Percentiles rank a stretch among this genome's conserved stretches.
Conservation (phyloP, 768 basidiomycete species). For the Macrolepiota fuliginosa region DNA sequence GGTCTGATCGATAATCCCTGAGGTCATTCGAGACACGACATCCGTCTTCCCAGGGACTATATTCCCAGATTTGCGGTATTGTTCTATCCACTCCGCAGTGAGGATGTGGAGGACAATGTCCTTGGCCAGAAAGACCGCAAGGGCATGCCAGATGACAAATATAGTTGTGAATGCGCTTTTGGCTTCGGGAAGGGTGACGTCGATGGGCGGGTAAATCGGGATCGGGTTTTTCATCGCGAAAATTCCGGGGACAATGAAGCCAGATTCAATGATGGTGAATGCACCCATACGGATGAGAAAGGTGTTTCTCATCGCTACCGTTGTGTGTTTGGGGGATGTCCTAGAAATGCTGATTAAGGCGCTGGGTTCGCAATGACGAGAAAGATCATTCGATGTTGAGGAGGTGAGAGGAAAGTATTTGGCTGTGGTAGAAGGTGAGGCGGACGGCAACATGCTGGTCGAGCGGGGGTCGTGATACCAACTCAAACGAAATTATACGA, state of each 20-base stretch:
- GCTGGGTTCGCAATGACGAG: not conserved
- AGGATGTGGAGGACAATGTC: conserved; percentile 3
- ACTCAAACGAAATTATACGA: too few relatives aligned
- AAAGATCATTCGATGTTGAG: not conserved
- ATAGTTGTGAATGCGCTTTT: not conserved
- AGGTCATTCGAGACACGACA: conserved; percentile 1
- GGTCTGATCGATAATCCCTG: not conserved
- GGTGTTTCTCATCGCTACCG: not conserved
- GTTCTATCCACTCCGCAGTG: conserved; percentile 8
- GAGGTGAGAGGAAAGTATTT: too few relatives aligned
- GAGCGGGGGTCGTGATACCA: too few relatives aligned
- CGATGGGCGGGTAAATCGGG: not conserved
- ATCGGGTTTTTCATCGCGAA: not conserved
- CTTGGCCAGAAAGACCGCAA: not conserved
- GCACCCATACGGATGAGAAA: not conserved
- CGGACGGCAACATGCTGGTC: too few relatives aligned
- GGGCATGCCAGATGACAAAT: conserved; percentile 4
- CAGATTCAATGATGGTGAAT: not conserved
- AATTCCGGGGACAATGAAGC: not conserved
- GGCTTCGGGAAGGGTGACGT: not conserved
- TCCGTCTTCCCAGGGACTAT: not conserved
- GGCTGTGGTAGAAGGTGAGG: too few relatives aligned
- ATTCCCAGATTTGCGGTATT: not conserved
- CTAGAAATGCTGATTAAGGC: not conserved
- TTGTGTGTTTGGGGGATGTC: not conserved